phyloP scores from a whole-genome alignment of 2,329 filamentous ascomycete genomes.

The Clarireedia sp. region DNA sequence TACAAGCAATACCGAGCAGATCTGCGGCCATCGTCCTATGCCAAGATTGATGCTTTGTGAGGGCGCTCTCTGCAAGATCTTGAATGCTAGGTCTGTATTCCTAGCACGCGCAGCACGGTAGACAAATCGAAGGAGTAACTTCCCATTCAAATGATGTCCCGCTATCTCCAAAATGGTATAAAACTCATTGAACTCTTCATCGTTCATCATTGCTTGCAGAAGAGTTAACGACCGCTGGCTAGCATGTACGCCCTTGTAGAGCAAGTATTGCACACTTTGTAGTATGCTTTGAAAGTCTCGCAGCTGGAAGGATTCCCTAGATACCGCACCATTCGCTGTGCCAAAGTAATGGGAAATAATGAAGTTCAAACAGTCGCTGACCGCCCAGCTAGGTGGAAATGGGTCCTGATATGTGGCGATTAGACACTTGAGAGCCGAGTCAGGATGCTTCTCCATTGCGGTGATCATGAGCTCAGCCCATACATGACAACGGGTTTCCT shows the following conservation, averaged over 20 bases:
- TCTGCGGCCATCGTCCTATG: constrained; percentile 39
- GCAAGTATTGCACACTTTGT: background rate
- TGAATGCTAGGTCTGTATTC: constrained; percentile 33
- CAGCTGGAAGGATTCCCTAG: background rate
- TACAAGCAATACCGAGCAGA: constrained; percentile 52
- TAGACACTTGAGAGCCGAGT: constrained; percentile 7
- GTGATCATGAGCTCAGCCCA: constrained; percentile 10
- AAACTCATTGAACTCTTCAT: constrained; percentile 14
- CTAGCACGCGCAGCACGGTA: constrained; percentile 33
- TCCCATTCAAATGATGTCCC: constrained; percentile 16
- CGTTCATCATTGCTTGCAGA: constrained; percentile 15
- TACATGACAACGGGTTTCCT: constrained; percentile 1
- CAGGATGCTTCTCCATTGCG: constrained; percentile 2
- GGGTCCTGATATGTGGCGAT: constrained; percentile 5
- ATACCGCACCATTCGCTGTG: background rate
- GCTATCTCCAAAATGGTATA: constrained; percentile 15
- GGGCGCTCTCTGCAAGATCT: constrained; percentile 35
- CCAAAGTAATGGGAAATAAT: constrained; percentile 7
- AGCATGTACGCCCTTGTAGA: background rate
- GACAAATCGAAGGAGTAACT: constrained; percentile 25
- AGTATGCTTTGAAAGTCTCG: constrained; percentile 4
- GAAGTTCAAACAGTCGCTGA: constrained; percentile 5
- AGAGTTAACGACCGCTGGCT: constrained; percentile 19
- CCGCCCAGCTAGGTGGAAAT: constrained; percentile 6
- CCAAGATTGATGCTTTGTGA: constrained; percentile 38